Evolutionary conservation across 345 rosid species (phyloP), one percentile per base, ranked within the genome.

Genomic region (Fremontodendron californicum): DNA sequence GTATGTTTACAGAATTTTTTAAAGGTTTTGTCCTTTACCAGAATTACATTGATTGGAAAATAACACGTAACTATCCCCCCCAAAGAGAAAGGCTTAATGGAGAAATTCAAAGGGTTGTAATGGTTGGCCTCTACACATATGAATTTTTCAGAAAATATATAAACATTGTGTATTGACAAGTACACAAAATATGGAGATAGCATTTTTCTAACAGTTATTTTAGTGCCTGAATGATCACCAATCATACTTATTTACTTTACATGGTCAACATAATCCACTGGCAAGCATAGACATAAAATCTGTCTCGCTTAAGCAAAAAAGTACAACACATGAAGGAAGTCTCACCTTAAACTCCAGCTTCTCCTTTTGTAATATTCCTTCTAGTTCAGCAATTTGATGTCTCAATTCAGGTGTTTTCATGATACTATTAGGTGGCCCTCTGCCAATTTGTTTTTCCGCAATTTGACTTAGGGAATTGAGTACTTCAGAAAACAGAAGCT

Each of bases 401-500:
- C 88, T 88, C 31, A 83, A 77, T 69, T 84, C 93, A 51, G 77
- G 77, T 18, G 76, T 43, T 75, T 73, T 80, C 31, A 3, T 35
- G 72, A 61, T 68, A 77, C 63, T 27, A 49, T 58, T 68, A 31
- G 51, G 63, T 76, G 82, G 21, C 49, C 79, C 83, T 18, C 51
- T 27, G 25, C 69, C 75, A 25, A 80, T 67, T 71, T 78, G 84
- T 81, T 85, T 87, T 74, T 86, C 90, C 21, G 83, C 79, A 43
- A 96, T 84, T 82, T 85, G 86, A 80, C 90, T 60, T 54, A 94
- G 88, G 71, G 91, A 83, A 82, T 88, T 86, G 62, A 87, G 89
- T 29, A 94, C 92, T 83, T 92, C 93, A 73, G 95, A 86, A 87
- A 94, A 94, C 29, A 96, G 89, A 82, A 87, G 93, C 72, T 90